Percentiles rank a stretch among this genome's conserved stretches.
Evolutionary conservation across 495 filamentous ascomycete species (phyloP).

Genomic region (Chaetomium cochliodes): DNA sequence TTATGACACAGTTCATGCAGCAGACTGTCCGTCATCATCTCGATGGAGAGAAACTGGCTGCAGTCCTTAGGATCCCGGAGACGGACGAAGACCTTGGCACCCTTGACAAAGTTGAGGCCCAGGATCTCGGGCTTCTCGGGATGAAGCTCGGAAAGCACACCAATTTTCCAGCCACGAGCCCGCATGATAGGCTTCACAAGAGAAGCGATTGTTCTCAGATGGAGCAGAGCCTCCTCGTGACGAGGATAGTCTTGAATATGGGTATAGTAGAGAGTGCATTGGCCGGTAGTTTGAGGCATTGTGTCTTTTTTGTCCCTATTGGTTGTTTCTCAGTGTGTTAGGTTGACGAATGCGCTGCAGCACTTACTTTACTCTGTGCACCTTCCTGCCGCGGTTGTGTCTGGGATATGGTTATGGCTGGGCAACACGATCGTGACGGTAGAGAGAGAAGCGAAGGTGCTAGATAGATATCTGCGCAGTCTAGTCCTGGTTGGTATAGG

Average conservation of each 20-base stretch:
- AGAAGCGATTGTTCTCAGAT: slow-evolving; percentile 78
- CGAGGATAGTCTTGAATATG: slow-evolving; percentile 72
- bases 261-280: slow-evolving; percentile 71
- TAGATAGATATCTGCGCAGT: background rate
- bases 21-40: slow-evolving; percentile 85
- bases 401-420: too few relatives aligned
- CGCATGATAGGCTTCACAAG: slow-evolving; percentile 96
- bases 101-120: slow-evolving; percentile 73
- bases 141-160: slow-evolving; percentile 79
- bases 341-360: background rate
- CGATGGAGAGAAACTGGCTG: slow-evolving; percentile 74
- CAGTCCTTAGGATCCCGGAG: slow-evolving; percentile 75
- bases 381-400: too few relatives aligned
- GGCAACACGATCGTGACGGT: too few relatives aligned
- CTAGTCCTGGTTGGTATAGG: background rate
- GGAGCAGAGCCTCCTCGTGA: slow-evolving; percentile 76
- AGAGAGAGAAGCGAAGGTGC: too few relatives aligned
- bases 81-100: slow-evolving; percentile 78
- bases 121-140: slow-evolving; percentile 72
- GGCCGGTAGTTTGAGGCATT: slow-evolving; percentile 58
- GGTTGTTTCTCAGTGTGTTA: background rate
- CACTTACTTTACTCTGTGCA: background rate
- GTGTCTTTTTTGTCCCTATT: background rate
- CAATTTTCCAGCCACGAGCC: slow-evolving; percentile 76
- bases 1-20: slow-evolving; percentile 95